Evolutionary conservation across 306 rosid species (phyloP).

Genomic region (Castanea crenata): DNA sequence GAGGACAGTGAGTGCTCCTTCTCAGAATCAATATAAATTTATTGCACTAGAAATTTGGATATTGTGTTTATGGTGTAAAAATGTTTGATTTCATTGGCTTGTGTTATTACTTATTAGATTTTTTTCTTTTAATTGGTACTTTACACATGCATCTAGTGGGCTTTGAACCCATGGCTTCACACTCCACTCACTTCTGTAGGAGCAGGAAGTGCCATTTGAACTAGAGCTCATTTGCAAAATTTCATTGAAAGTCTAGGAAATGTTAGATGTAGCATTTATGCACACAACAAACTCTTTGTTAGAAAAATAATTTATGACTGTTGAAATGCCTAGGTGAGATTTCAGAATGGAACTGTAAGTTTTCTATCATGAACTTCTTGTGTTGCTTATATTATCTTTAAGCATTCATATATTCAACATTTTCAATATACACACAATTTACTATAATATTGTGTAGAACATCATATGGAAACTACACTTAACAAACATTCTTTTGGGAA

Average conservation of each 20-base stretch:
- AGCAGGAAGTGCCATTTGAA: not conserved
- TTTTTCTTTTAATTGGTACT: not conserved
- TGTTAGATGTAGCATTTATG: not conserved
- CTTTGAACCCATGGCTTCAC: no score
- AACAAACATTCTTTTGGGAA: not conserved
- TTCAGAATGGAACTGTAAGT: not conserved
- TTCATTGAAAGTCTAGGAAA: not conserved
- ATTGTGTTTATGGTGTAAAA: not conserved
- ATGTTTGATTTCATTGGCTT: not conserved
- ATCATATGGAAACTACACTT: not conserved
- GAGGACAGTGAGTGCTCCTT: constrained; percentile 48
- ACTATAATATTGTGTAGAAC: not conserved
- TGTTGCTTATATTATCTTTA: not conserved
- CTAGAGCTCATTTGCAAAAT: not conserved
- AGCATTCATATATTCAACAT: not conserved
- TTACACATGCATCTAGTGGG: not conserved
- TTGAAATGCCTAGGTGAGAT: not conserved
- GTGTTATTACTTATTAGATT: not conserved
- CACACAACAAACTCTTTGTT: not conserved
- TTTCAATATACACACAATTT: not conserved
- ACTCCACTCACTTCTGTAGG: no score
- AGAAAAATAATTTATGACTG: not conserved
- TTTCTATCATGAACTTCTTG: not conserved
- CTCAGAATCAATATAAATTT: not conserved
- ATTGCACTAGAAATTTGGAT: not conserved